These are phyloP conservation scores for Candida schatavii DNA, from an alignment of 805 yeast genomes.

Conservation along the genomic window DNA sequence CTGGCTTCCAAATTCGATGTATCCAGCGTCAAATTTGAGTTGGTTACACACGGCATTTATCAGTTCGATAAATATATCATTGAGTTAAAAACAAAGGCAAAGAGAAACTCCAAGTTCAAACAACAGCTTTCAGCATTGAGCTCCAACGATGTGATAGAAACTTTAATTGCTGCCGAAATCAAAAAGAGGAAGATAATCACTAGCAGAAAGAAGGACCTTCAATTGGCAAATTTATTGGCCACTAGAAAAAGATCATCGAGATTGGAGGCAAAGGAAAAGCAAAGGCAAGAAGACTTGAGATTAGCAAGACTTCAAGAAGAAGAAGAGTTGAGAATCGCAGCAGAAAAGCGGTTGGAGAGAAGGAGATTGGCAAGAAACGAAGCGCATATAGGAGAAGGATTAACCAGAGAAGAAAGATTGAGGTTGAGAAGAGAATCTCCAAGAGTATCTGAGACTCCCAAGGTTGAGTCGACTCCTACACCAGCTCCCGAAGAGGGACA, in stretches of 20 bases:
- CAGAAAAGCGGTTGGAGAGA: conserved; percentile 39
- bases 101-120: conserved; percentile 32
- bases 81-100: conserved; percentile 23
- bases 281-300: conserved; percentile 51
- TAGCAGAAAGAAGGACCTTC: conserved; percentile 59
- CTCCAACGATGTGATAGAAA: conserved; percentile 16
- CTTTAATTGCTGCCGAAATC: conserved; percentile 40
- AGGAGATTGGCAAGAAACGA: conserved; percentile 37
- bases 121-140: conserved; percentile 19
- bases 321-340: conserved; percentile 42
- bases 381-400: conserved; percentile 17
- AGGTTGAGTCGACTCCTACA: no score
- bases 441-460: background rate
- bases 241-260: conserved; percentile 74
- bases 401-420: conserved; percentile 33
- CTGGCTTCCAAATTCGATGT: conserved; percentile 31
- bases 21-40: conserved; percentile 25
- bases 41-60: conserved; percentile 28
- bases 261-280: conserved; percentile 59
- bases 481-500: background rate
- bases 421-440: conserved; percentile 28
- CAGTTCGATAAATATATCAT: conserved; percentile 23
- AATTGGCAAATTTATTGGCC: conserved; percentile 59
- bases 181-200: conserved; percentile 52
- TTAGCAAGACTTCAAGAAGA: conserved; percentile 45